These are phyloP conservation scores for Penicillium daleae DNA, from an alignment of 495 filamentous ascomycete genomes.

Conservation along the genomic window DNA sequence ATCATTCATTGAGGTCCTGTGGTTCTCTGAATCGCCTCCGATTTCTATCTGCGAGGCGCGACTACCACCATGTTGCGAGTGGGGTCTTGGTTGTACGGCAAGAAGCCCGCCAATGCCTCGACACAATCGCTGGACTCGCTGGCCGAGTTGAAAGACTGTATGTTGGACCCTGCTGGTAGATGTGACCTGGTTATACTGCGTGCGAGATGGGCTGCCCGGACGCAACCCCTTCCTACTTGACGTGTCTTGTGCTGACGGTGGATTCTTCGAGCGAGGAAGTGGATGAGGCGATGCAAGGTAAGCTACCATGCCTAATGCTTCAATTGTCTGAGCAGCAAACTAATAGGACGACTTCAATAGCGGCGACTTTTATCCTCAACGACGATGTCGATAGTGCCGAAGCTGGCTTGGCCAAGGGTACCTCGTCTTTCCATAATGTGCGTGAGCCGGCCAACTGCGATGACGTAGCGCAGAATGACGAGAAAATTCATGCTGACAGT, in stretches of 20 bases:
- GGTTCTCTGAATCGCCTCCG: background rate
- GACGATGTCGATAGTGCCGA: constrained; percentile 93
- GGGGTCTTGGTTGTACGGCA: constrained; percentile 61
- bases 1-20: background rate
- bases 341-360: constrained; percentile 28
- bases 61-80: constrained; percentile 45
- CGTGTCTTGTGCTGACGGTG: constrained; percentile 22
- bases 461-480: constrained; percentile 11
- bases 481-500: constrained; percentile 15
- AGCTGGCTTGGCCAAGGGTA: constrained; percentile 65
- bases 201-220: background rate
- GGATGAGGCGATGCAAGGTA: constrained; percentile 65
- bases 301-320: constrained; percentile 17
- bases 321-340: background rate
- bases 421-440: constrained; percentile 90
- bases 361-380: constrained; percentile 76
- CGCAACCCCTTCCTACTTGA: constrained; percentile 7
- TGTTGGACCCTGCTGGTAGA: constrained; percentile 23
- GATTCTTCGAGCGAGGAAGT: constrained; percentile 45
- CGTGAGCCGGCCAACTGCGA: constrained; percentile 19
- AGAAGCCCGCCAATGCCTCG: constrained; percentile 53
- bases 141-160: constrained; percentile 64
- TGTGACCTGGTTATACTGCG: background rate
- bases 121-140: constrained; percentile 62
- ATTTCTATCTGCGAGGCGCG: background rate